Percentiles rank a stretch among this genome's conserved stretches.
These are phyloP conservation scores for Colletotrichum sp. DNA, from an alignment of 2,329 filamentous ascomycete genomes.

Conservation along the genomic window DNA sequence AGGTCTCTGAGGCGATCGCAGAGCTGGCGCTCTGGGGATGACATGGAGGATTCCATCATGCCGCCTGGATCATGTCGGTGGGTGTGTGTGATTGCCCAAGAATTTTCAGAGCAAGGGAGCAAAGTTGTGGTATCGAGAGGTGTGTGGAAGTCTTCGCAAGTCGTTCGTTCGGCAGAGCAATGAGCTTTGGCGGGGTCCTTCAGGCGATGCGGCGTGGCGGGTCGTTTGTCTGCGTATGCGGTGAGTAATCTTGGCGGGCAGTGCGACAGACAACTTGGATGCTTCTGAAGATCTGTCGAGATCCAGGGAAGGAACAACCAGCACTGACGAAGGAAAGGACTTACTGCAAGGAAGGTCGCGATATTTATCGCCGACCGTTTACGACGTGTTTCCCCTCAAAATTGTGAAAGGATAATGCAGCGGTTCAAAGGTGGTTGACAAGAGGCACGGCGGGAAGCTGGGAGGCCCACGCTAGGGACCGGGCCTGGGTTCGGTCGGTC, in stretches of 20 bases:
- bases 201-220: not conserved
- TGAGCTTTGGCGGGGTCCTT: conserved; percentile 16
- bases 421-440: not conserved
- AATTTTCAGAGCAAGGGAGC: not conserved
- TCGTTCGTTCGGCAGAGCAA: not conserved
- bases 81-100: not conserved
- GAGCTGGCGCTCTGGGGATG: conserved; percentile 80
- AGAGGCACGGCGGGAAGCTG: not conserved
- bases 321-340: not conserved
- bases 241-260: conserved; percentile 8
- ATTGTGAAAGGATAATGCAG: not conserved
- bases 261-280: not conserved
- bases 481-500: not conserved
- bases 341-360: not conserved
- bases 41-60: conserved; percentile 59
- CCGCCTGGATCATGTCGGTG: conserved; percentile 8
- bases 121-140: not conserved
- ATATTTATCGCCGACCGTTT: not conserved
- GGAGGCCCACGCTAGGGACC: not conserved
- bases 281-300: not conserved
- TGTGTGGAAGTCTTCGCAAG: not conserved
- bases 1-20: conserved; percentile 82
- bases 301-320: not conserved
- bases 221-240: conserved; percentile 4
- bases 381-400: not conserved